These are phyloP conservation scores for Lactarius psammicola DNA, from an alignment of 768 basidiomycete genomes.

Conservation along the genomic window DNA sequence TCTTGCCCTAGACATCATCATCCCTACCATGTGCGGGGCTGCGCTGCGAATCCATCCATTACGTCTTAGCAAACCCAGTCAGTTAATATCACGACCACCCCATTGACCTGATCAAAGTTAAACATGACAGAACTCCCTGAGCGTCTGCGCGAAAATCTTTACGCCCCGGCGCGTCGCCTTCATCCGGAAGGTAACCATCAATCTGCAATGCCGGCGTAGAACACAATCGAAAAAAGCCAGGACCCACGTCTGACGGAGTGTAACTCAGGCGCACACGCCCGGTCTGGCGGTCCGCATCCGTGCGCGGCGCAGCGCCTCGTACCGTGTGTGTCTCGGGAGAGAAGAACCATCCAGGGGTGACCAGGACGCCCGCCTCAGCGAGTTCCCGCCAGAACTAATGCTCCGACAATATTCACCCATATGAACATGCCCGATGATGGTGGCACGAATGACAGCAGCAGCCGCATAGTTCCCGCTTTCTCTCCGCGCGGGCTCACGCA, in stretches of 20 bases:
- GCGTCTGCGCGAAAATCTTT: slow-evolving; percentile 21
- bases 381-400: slow-evolving; percentile 58
- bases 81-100: not conserved
- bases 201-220: not conserved
- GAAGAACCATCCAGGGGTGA: slow-evolving; percentile 61
- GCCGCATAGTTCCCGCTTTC: slow-evolving; percentile 30
- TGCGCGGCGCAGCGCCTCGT: slow-evolving; percentile 24
- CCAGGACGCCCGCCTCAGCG: slow-evolving; percentile 59
- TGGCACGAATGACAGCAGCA: slow-evolving; percentile 66
- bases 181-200: slow-evolving; percentile 27
- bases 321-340: slow-evolving; percentile 34
- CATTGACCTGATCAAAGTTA: not conserved
- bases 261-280: slow-evolving; percentile 61
- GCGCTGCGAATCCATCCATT: not conserved
- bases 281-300: slow-evolving; percentile 25
- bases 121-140: slow-evolving; percentile 18
- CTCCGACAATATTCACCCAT: too few relatives aligned
- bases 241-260: slow-evolving; percentile 50
- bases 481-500: slow-evolving; percentile 44
- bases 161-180: slow-evolving; percentile 13
- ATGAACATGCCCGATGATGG: slow-evolving; percentile 81
- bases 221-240: slow-evolving; percentile 1
- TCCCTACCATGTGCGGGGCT: not conserved
- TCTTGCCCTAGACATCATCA: not conserved
- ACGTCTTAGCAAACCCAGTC: not conserved